Evolutionary conservation across 805 yeast species (phyloP), one percentile per base, ranked within the genome.

Genomic region (Candida qinlingensis): DNA sequence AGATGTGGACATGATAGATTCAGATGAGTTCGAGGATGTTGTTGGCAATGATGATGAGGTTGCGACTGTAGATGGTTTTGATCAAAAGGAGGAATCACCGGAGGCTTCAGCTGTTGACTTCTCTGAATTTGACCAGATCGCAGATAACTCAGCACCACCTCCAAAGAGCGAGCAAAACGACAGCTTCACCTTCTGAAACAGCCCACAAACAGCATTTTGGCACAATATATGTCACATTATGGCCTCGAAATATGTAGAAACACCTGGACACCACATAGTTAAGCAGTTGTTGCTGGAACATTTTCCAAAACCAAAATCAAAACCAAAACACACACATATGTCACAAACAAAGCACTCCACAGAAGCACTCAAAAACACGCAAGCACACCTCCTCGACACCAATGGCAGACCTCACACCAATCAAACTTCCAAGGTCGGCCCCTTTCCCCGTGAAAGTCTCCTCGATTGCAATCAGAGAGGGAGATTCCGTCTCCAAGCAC

Each of bases 361-460:
- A 39, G 34, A 13, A 28, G 27, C 40, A n/a, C 33, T 9, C 29
- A 25, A 25, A 11, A 8, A 26, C 26, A 39, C 34, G 11, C 34
- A 31, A 31, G 3, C 11, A 3, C 29, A n/a, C 37, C 19, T 2
- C 19, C 19, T 19, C 19, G 19, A 19, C 19, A 19, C 19, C 19
- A 37, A 59, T 57, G 63, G 44, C 51, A 8, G 54, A 54, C 7
- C 19, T 49, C 10, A 62, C 66, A 11, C 52, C 58, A 12, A 37
- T 62, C 9, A 52, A 36, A 10, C 51, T 62, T 4, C 64, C 64
- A 1, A 49, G 44, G 12, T 57, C 63, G 12, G 46, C 52, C 6
- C 75, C 76, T 3, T 71, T 66, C 54, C 75, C 76, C 1, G 66
- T 70, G 12, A 70, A 70, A 28, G 56, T 71, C 27, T 67, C 66